Evolutionary conservation across 2,329 filamentous ascomycete species (phyloP).

Genomic region (Phyllosticta citrichinensis): DNA sequence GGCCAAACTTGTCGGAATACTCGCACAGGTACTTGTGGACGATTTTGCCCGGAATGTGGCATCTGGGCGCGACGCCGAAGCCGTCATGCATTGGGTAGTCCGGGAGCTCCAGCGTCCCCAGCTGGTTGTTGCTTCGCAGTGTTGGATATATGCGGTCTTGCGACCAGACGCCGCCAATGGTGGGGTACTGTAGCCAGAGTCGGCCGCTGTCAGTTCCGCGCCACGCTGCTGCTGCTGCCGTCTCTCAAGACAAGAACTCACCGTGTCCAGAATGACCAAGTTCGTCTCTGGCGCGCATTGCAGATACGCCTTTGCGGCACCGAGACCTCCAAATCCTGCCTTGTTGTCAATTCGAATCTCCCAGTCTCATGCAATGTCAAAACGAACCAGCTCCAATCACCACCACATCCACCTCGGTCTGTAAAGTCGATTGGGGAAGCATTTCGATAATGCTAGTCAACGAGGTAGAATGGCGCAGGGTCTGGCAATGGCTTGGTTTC

Average conservation of each 20-base stretch:
- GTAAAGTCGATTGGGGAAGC: background rate
- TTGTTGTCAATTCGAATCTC: background rate
- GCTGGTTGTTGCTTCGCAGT: slow-evolving; percentile 34
- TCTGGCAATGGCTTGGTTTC: background rate
- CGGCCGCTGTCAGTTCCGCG: background rate
- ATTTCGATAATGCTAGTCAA: background rate
- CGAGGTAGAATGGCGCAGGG: background rate
- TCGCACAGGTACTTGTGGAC: slow-evolving; percentile 48
- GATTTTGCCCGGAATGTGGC: slow-evolving; percentile 51
- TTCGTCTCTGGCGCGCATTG: background rate
- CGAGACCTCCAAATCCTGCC: background rate
- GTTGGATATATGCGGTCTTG: slow-evolving; percentile 33
- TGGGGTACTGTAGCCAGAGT: background rate
- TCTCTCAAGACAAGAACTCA: background rate
- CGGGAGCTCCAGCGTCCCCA: slow-evolving; percentile 29
- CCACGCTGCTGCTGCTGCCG: background rate
- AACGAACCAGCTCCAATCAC: background rate
- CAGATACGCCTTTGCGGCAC: background rate
- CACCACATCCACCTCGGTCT: background rate
- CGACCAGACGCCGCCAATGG: slow-evolving; percentile 34
- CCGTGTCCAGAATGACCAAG: background rate
- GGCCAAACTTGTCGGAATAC: slow-evolving; percentile 36
- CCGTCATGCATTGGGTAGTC: slow-evolving; percentile 24
- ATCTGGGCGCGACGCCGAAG: slow-evolving; percentile 31
- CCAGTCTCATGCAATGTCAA: background rate